Conservation (phyloP, 495 filamentous ascomycete species). For the Aspergillus olivimuriae region DNA sequence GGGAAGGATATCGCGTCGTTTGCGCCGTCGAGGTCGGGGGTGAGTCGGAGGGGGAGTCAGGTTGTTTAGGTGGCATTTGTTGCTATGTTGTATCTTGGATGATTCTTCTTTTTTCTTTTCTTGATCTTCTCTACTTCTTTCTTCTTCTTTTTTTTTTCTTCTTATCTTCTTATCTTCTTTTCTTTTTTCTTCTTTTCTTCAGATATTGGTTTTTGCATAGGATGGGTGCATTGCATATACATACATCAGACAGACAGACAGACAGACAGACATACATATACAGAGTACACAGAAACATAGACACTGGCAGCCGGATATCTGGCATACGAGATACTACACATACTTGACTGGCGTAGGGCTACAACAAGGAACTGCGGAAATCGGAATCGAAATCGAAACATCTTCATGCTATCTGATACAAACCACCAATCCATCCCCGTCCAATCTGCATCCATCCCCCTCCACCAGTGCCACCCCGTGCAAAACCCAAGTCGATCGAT, state of each 20-base stretch:
- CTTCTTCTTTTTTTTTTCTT: conserved; percentile 2
- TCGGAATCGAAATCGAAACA: too few relatives aligned
- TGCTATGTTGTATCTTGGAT: conserved; percentile 1
- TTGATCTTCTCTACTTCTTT: conserved; percentile 5
- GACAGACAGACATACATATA: neutral
- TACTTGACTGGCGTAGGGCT: too few relatives aligned
- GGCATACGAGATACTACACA: too few relatives aligned
- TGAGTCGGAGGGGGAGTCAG: conserved; percentile 28
- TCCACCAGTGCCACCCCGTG: conserved; percentile 1
- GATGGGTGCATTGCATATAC: neutral
- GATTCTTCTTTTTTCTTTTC: conserved; percentile 4
- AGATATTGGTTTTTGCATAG: neutral
- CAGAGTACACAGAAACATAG: neutral
- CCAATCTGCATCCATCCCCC: neutral
- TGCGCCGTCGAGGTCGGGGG: conserved; percentile 17
- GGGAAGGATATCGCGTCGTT: conserved; percentile 14
- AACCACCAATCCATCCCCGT: neutral
- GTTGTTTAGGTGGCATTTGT: conserved; percentile 14
- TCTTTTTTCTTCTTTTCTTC: neutral
- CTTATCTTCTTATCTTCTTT: neutral
- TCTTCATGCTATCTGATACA: neutral
- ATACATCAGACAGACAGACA: neutral
- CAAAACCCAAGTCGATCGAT: conserved; percentile 6
- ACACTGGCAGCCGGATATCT: too few relatives aligned
- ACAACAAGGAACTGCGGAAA: too few relatives aligned